phyloP scores from a whole-genome alignment of 148 eudicot species.

The Camellia lanceoleosa region DNA sequence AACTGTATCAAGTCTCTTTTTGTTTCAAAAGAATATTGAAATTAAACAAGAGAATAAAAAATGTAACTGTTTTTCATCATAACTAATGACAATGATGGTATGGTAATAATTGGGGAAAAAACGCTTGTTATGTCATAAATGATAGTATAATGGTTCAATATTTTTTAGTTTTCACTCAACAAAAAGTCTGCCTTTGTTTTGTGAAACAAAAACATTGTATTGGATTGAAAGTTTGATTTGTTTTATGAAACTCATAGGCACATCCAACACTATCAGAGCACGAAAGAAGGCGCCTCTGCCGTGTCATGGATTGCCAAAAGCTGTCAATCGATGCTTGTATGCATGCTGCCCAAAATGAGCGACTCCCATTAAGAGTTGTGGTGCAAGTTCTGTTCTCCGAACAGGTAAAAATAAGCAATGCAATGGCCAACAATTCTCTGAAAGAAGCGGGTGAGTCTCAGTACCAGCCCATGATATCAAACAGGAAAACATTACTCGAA shows the following conservation, averaged over 20 bases:
- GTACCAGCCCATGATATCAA: conserved; percentile 68
- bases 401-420: conserved; percentile 72
- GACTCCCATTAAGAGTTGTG: conserved; percentile 12
- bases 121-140: neutral
- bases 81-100: no score
- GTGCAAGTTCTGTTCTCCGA: conserved; percentile 23
- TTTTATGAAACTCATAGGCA: conserved; percentile 3
- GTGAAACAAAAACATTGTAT: neutral
- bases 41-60: no score
- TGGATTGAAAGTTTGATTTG: neutral
- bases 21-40: no score
- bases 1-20: neutral
- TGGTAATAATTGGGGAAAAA: no score
- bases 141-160: neutral
- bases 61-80: no score
- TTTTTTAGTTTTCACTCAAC: neutral
- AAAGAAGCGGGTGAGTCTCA: conserved; percentile 61
- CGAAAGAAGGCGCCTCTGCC: conserved; percentile 14
- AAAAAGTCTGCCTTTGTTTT: neutral
- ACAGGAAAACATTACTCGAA: conserved; percentile 73
- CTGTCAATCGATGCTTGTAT: conserved; percentile 19
- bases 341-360: conserved; percentile 20
- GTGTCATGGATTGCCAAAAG: conserved; percentile 22
- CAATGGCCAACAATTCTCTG: conserved; percentile 61
- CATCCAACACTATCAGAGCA: conserved; percentile 13